These are phyloP conservation scores for Verticillium albo-atrum DNA, from an alignment of 2,329 filamentous ascomycete species.

Conservation along the genomic window DNA sequence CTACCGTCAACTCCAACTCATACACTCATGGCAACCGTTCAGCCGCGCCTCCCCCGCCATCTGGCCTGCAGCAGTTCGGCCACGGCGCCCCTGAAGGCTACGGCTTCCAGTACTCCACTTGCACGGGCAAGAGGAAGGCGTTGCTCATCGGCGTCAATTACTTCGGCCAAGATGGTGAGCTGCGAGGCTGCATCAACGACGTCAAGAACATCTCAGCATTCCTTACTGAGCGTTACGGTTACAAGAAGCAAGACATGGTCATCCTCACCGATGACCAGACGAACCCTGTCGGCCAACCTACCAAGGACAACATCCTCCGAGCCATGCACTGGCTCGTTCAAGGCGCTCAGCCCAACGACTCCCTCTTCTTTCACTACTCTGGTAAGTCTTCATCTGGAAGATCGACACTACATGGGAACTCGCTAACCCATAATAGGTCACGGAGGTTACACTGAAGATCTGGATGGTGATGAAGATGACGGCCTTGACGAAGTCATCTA, in stretches of 20 bases:
- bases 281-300: slow-evolving; percentile 95
- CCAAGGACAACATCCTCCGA: slow-evolving; percentile 88
- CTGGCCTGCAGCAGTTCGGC: slow-evolving; percentile 67
- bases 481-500: slow-evolving; percentile 83
- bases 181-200: slow-evolving; percentile 94
- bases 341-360: slow-evolving; percentile 87
- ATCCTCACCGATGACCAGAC: slow-evolving; percentile 94
- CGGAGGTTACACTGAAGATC: slow-evolving; percentile 75
- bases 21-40: slow-evolving; percentile 52
- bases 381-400: slow-evolving; percentile 45
- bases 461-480: slow-evolving; percentile 76
- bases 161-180: slow-evolving; percentile 84
- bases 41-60: slow-evolving; percentile 63
- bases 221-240: slow-evolving; percentile 82
- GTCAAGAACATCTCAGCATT: slow-evolving; percentile 96
- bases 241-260: slow-evolving; percentile 95
- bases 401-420: slow-evolving; percentile 3
- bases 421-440: slow-evolving; percentile 47
- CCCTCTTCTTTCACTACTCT: slow-evolving; percentile 96
- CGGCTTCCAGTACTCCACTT: slow-evolving; percentile 86
- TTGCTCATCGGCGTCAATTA: slow-evolving; percentile 95
- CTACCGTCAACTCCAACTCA: slow-evolving; percentile 43
- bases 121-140: slow-evolving; percentile 83
- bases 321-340: slow-evolving; percentile 99
- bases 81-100: slow-evolving; percentile 76